Percentiles rank a stretch among this genome's conserved stretches.
Evolutionary conservation across 345 rosid species (phyloP).

Genomic region (Eucalyptus tenuipes): DNA sequence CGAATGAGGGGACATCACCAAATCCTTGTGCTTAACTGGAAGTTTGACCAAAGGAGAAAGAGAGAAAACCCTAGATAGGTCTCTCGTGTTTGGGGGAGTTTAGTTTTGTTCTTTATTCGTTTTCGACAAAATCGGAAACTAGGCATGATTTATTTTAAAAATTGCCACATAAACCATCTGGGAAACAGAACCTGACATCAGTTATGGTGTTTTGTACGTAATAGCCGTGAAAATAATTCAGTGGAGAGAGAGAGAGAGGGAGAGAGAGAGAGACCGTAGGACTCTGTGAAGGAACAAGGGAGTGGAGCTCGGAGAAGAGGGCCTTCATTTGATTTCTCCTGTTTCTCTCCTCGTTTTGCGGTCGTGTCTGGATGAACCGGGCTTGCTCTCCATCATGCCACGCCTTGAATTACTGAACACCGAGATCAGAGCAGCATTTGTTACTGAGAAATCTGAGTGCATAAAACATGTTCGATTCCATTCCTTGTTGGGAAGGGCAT

Average conservation of each 20-base stretch:
- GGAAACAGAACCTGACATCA: not conserved
- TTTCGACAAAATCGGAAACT: not conserved
- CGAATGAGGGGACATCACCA: not conserved
- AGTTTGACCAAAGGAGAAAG: not conserved
- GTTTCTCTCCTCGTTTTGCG: slow-evolving; percentile 46
- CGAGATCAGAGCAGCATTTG: not conserved
- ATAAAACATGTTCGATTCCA: not conserved
- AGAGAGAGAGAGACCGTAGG: not conserved
- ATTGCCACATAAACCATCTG: not conserved
- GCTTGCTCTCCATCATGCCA: slow-evolving; percentile 20
- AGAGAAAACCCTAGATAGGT: not conserved
- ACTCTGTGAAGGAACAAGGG: slow-evolving; percentile 37
- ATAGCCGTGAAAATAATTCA: not conserved
- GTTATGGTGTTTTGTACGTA: not conserved
- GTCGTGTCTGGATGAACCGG: slow-evolving; percentile 27
- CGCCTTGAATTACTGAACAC: not conserved
- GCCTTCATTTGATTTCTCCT: slow-evolving; percentile 58
- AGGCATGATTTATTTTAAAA: not conserved
- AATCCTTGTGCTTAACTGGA: not conserved
- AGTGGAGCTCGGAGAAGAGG: slow-evolving; percentile 35
- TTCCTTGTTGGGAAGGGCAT: not conserved
- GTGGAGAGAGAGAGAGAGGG: not conserved
- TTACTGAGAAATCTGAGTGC: not conserved
- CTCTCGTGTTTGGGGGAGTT: not conserved
- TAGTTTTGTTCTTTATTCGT: not conserved